phyloP scores from a whole-genome alignment of 495 filamentous ascomycete genomes.

The Annulohypoxylon moriforme region DNA sequence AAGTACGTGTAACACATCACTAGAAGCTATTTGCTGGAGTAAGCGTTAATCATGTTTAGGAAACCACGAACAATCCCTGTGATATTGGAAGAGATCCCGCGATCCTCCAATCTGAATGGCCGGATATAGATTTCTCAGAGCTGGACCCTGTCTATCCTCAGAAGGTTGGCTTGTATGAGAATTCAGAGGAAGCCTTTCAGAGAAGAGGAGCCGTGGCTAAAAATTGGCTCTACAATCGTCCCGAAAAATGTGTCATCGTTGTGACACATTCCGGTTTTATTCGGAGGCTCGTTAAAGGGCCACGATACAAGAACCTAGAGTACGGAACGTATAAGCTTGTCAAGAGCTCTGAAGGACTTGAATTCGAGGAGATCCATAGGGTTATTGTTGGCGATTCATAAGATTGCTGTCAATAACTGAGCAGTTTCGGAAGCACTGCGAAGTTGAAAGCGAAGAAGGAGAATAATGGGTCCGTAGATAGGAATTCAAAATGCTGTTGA shows the following conservation, averaged over 20 bases:
- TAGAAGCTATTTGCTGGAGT: neutral
- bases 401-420: neutral
- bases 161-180: constrained; percentile 60
- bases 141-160: constrained; percentile 61
- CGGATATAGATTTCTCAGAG: constrained; percentile 56
- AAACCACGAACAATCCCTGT: constrained; percentile 65
- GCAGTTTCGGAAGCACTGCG: neutral
- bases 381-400: neutral
- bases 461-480: neutral
- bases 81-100: constrained; percentile 57
- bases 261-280: constrained; percentile 65
- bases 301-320: constrained; percentile 60
- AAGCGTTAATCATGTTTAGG: constrained; percentile 45
- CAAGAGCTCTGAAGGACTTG: constrained; percentile 46
- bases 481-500: neutral
- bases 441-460: neutral
- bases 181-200: constrained; percentile 52
- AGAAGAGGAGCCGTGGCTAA: constrained; percentile 55
- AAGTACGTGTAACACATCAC: constrained; percentile 50
- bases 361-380: constrained; percentile 46
- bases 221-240: constrained; percentile 55
- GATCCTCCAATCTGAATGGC: constrained; percentile 55
- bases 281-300: constrained; percentile 49
- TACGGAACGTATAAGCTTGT: constrained; percentile 62
- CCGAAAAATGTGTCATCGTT: constrained; percentile 64